Conservation (phyloP, 1,139 yeast species). For the Starmera stellimalicola region DNA sequence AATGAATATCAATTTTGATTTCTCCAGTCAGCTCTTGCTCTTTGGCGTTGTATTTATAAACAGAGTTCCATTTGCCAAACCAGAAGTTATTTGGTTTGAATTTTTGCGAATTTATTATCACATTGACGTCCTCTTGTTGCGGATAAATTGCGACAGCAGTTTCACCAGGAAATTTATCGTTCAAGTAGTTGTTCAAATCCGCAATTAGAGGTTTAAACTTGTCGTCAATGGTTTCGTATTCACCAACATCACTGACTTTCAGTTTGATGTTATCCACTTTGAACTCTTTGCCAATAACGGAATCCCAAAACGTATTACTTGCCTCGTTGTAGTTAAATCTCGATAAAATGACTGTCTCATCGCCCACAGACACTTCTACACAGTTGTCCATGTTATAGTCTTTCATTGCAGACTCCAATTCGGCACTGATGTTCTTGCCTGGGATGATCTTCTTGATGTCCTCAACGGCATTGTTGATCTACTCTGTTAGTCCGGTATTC, state of each 20-base stretch:
- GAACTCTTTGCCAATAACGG: slow-evolving; percentile 39
- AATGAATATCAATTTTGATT: slow-evolving; percentile 70
- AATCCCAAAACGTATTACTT: slow-evolving; percentile 39
- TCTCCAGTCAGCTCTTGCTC: slow-evolving; percentile 38
- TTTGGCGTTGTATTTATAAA: slow-evolving; percentile 36
- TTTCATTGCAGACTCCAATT: slow-evolving; percentile 27
- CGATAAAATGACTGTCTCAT: slow-evolving; percentile 30
- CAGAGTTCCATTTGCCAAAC: slow-evolving; percentile 84
- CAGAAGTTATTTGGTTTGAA: slow-evolving; percentile 72
- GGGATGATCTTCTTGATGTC: slow-evolving; percentile 26
- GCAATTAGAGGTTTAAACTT: slow-evolving; percentile 14
- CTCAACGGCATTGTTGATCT: slow-evolving; percentile 13
- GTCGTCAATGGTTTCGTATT: slow-evolving; percentile 27
- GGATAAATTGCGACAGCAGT: slow-evolving; percentile 31
- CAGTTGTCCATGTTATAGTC: slow-evolving; percentile 34
- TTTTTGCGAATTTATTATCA: slow-evolving; percentile 63
- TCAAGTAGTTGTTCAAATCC: slow-evolving; percentile 26
- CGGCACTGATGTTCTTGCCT: slow-evolving; percentile 23
- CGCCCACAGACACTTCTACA: slow-evolving; percentile 29
- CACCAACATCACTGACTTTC: slow-evolving; percentile 36
- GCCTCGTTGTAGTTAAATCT: slow-evolving; percentile 30
- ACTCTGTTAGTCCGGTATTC: background rate
- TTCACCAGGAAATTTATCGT: slow-evolving; percentile 36
- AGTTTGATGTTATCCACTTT: slow-evolving; percentile 48
- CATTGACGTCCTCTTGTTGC: slow-evolving; percentile 12